Evolutionary conservation across 805 yeast genomes (phyloP), one percentile per base, ranked within the genome.

Genomic region (Suhomyces emberorum): DNA sequence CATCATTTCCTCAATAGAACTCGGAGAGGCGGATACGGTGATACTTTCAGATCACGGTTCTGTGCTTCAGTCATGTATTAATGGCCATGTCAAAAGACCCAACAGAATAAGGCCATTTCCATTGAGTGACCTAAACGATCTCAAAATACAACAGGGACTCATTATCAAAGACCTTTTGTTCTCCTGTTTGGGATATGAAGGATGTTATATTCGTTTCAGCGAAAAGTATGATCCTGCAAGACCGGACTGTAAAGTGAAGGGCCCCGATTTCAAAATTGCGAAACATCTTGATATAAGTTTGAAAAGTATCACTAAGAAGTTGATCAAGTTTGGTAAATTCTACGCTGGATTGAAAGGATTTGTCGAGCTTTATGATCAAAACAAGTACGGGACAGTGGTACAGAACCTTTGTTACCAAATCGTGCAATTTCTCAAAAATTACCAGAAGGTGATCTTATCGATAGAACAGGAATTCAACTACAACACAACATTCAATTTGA

Each of bases 201-300:
- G 97, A 0, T 68, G 70, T 15, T 87, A 83, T 51, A 76, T 91
- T 23, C 65, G 88, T 29, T 87, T 74, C 52, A 72, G 81, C 21
- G 83, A 77, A 28, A 65, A 70, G 15, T 86, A 76, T 51, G 76
- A 78, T 48, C 79, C 80, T 0, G 39, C 42, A 0, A 53, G 59
- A 22, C 34, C 50, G 7, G 63, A 59, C 10, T 65, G 71, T 22
- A 55, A 73, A 29, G 59, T 82, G 3, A 55, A 55, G 10, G 95
- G 95, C 0, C 95, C 95, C 1, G 91, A 83, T 41, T 88, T 74
- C 57, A 72, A 77, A 43, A 74, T 88, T 17, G 81, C 84, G 28
- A 82, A 78, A 46, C 78, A 76, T 39, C 63, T 93, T 49, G 95
- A 87, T 49, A 71, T 83, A 1, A 76, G 88, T 17, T 65, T 87